Conservation (phyloP, 192 early-diverging fungal genomes). For the Coemansia brasiliensis region DNA sequence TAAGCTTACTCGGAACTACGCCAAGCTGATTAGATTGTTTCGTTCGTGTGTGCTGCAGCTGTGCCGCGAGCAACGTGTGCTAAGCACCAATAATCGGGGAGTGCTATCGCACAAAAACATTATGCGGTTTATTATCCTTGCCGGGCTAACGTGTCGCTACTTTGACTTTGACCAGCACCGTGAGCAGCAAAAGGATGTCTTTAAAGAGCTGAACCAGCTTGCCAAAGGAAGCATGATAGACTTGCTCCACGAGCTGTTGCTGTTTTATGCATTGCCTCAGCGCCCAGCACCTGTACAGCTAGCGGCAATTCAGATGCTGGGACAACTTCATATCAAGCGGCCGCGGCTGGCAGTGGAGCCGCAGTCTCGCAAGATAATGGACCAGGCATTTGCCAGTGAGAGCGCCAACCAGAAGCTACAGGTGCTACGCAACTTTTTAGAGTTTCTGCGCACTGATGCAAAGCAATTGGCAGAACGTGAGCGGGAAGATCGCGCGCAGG, state of each 20-base stretch:
- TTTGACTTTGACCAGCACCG: conserved; percentile 77
- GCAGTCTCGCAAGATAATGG: conserved; percentile 64
- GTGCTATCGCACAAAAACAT: conserved; percentile 47
- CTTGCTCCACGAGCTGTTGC: conserved; percentile 42
- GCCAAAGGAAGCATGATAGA: conserved; percentile 20
- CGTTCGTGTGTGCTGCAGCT: conserved; percentile 59
- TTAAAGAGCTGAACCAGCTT: conserved; percentile 43
- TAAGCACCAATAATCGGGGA: conserved; percentile 20
- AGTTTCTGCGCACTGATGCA: conserved; percentile 70
- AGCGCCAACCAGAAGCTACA: conserved; percentile 60
- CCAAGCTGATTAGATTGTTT: conserved; percentile 57
- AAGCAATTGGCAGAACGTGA: conserved; percentile 54
- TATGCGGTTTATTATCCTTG: conserved; percentile 73
- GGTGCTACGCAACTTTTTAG: conserved; percentile 68
- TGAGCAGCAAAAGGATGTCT: conserved; percentile 29
- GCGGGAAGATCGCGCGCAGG: conserved; percentile 35
- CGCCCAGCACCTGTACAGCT: conserved; percentile 50
- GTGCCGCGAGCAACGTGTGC: conserved; percentile 42
- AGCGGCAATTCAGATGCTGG: conserved; percentile 63
- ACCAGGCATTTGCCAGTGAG: conserved; percentile 59
- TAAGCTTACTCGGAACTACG: conserved; percentile 58
- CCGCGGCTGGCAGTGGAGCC: conserved; percentile 65
- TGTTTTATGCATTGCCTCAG: conserved; percentile 42
- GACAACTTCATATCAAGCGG: conserved; percentile 70
- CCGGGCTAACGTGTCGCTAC: conserved; percentile 68